A percentile compares a stretch with the other conserved stretches of the same genome.
These are phyloP conservation scores for Angophora floribunda DNA, from an alignment of 345 rosid genomes.

Conservation along the genomic window DNA sequence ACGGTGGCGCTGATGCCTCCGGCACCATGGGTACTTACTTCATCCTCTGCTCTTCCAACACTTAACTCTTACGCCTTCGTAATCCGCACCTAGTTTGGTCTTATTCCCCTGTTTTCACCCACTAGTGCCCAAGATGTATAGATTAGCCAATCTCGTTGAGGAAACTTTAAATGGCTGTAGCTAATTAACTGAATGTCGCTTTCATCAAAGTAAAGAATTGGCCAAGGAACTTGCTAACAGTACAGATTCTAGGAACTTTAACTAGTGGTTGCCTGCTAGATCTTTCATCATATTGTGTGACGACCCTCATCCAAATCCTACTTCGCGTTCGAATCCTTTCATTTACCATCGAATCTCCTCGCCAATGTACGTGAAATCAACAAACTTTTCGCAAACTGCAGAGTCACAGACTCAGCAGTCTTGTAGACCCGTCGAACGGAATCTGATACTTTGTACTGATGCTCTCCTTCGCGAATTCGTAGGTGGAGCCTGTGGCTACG, in stretches of 20 bases:
- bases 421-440: not conserved
- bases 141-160: not conserved
- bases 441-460: not conserved
- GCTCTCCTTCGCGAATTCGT: not conserved
- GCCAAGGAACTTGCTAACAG: not conserved
- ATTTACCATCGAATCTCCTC: not conserved
- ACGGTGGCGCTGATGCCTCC: conserved; percentile 61
- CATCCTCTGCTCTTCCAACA: not conserved
- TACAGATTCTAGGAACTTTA: not conserved
- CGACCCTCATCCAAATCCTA: not conserved
- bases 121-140: not conserved
- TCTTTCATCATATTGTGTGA: not conserved
- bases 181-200: not conserved
- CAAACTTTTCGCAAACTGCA: not conserved
- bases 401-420: not conserved
- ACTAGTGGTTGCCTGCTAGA: not conserved
- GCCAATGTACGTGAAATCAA: not conserved
- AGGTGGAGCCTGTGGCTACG: conserved; percentile 40
- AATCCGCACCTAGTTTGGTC: not conserved
- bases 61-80: not conserved
- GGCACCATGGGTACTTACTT: conserved; percentile 58
- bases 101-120: not conserved
- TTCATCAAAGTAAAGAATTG: not conserved
- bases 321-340: not conserved
- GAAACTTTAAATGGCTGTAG: not conserved